These are phyloP conservation scores for Jatropha curcas DNA, from an alignment of 345 rosid genomes.

Conservation along the genomic window DNA sequence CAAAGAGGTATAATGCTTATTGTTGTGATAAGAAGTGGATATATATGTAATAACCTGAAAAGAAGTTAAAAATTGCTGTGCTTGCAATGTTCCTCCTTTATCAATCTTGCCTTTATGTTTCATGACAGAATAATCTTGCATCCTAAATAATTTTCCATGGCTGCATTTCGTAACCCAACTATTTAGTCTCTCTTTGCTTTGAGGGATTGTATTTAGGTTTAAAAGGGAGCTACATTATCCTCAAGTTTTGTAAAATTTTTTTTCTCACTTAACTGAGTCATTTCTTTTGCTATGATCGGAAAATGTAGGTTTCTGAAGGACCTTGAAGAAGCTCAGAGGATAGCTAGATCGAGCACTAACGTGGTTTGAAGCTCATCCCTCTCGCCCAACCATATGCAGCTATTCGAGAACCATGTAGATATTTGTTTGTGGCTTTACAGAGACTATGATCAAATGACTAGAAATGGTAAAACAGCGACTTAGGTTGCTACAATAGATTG, in stretches of 20 bases:
- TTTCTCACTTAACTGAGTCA: not conserved
- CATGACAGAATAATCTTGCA: too few relatives aligned
- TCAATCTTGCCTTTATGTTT: not conserved
- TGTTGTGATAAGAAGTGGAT: not conserved
- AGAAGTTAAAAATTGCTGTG: not conserved
- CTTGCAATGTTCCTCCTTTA: not conserved
- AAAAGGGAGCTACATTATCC: not conserved
- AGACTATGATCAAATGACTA: not conserved
- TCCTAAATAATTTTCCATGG: too few relatives aligned
- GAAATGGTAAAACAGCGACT: not conserved
- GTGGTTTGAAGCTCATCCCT: slow-evolving; percentile 40
- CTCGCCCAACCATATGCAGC: not conserved
- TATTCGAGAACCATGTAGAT: slow-evolving; percentile 25
- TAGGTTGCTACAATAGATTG: slow-evolving; percentile 1
- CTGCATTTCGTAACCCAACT: too few relatives aligned
- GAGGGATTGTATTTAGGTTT: not conserved
- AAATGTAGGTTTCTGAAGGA: slow-evolving; percentile 74
- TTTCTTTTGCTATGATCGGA: not conserved
- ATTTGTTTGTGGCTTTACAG: slow-evolving; percentile 8
- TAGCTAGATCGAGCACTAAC: slow-evolving; percentile 53
- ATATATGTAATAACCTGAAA: not conserved
- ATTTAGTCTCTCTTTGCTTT: too few relatives aligned
- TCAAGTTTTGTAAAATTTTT: not conserved
- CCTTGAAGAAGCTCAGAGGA: slow-evolving; percentile 79
- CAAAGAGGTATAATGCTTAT: slow-evolving; percentile 60